Base-by-base conservation (phyloP, 192 early-diverging fungal species). In the Coemansia sp. region DNA sequence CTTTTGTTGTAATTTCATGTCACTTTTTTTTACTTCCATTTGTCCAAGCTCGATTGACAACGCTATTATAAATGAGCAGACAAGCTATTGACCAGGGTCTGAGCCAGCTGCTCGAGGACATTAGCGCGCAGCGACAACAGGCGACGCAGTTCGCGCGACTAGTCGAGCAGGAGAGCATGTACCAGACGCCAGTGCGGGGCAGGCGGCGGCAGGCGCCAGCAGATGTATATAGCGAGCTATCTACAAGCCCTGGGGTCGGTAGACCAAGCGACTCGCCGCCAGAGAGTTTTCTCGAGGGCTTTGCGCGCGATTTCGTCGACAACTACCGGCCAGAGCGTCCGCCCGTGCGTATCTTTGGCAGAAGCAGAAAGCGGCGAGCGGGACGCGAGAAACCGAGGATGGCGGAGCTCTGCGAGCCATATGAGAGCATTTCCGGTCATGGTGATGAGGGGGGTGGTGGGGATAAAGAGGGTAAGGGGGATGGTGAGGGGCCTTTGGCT, bases 221-320 rank as follows among this genome's bases (percentile, higher is more conserved):
- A 20, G 20, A 65, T 22, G 46, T n/a, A n/a, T n/a, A n/a, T n/a
- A n/a, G n/a, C n/a, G n/a, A n/a, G n/a, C n/a, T n/a, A n/a, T n/a
- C n/a, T n/a, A n/a, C n/a, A n/a, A n/a, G n/a, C n/a, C n/a, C n/a
- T n/a, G n/a, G n/a, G n/a, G n/a, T 2, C 25, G 11, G 46, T 8
- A 51, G n/a, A 13, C 14, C 42, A 42, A 22, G 34, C 45, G 56
- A 39, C 8, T 62, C 58, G 49, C 73, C 73, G 23, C 67, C 73
- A 3, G 60, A 47, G 6, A 72, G 70, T 56, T 69, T 78, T 54
- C 58, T 78, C 20, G 75, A 69, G 22, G 75, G 48, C 22, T 78
- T 69, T 60, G 72, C 75, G 2, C 66, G 60, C 0, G 56, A 65
- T 20, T 72, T 78, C 65, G 64, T 78, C 16, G 71, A 78, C n/a